These are phyloP conservation scores for Mortierella sp. DNA, from an alignment of 371 early-diverging fungal species.

Conservation along the genomic window DNA sequence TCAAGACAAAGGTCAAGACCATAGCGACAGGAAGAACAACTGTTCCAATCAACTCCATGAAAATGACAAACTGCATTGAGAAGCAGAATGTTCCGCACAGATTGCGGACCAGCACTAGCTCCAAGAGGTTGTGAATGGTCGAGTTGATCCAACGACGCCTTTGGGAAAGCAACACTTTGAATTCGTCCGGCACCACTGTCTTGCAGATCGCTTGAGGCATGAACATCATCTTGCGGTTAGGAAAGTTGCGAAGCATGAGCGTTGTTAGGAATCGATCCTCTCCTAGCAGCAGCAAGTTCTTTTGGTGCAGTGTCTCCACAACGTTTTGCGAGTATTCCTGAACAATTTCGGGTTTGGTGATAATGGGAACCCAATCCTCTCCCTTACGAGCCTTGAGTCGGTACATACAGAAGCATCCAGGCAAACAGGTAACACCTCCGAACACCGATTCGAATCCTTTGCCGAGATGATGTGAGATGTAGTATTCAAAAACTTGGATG, in stretches of 20 bases:
- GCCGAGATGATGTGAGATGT: conserved; percentile 92
- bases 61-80: conserved; percentile 90
- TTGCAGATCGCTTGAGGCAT: conserved; percentile 89
- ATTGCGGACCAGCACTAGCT: conserved; percentile 81
- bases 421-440: conserved; percentile 97
- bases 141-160: conserved; percentile 93
- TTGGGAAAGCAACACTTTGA: conserved; percentile 83
- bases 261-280: conserved; percentile 98
- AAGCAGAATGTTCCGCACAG: conserved; percentile 91
- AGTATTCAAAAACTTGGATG: conserved; percentile 98
- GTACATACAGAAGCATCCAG: conserved; percentile 96
- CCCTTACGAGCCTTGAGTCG: conserved; percentile 87
- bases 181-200: conserved; percentile 85
- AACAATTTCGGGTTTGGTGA: conserved; percentile 89
- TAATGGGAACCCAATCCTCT: conserved; percentile 78
- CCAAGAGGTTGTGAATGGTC: conserved; percentile 88
- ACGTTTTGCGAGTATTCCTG: conserved; percentile 89
- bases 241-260: conserved; percentile 93
- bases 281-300: conserved; percentile 92
- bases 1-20: conserved; percentile 72
- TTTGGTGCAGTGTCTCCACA: conserved; percentile 93
- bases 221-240: conserved; percentile 91
- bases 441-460: conserved; percentile 96
- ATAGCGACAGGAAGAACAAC: conserved; percentile 89
- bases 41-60: conserved; percentile 89